These are phyloP conservation scores for Puccinia horiana DNA, from an alignment of 1,284 basidiomycete species.

Conservation along the genomic window DNA sequence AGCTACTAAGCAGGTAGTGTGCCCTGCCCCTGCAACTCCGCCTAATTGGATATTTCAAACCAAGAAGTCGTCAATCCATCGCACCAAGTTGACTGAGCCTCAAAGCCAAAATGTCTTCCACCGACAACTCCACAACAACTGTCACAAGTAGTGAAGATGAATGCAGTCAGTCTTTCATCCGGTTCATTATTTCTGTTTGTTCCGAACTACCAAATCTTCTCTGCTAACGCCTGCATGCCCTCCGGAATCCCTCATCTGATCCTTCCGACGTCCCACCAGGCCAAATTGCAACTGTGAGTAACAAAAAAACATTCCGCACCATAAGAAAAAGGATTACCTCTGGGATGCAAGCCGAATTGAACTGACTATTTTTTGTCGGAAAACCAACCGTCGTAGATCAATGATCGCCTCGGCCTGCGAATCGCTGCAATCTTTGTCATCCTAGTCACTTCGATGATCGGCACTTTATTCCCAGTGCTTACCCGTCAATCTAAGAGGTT, in stretches of 20 bases:
- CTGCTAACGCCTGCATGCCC: not conserved
- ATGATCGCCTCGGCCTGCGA: constrained; percentile 19
- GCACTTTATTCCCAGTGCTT: constrained; percentile 38
- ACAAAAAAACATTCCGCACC: not conserved
- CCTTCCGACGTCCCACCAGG: not conserved
- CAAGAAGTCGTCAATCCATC: not conserved
- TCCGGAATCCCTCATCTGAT: not conserved
- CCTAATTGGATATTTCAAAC: not conserved
- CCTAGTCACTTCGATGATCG: constrained; percentile 38
- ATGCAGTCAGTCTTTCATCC: constrained; percentile 11
- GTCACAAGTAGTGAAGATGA: not conserved
- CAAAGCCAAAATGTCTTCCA: not conserved
- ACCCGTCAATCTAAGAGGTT: constrained; percentile 11
- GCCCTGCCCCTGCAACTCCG: not conserved
- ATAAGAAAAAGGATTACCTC: too few relatives aligned
- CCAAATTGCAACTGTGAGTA: constrained; percentile 11
- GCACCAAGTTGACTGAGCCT: not conserved
- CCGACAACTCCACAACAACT: not conserved
- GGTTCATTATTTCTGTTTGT: not conserved
- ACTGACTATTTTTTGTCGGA: not conserved
- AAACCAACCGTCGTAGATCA: not conserved
- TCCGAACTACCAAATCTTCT: not conserved
- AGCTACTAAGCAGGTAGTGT: not conserved
- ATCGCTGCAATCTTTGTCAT: constrained; percentile 42
- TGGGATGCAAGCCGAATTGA: not conserved